Evolutionary conservation across 106 monocot species (phyloP), one percentile per base, ranked within the genome.

Genomic region (Apostasia shenzhenica): DNA sequence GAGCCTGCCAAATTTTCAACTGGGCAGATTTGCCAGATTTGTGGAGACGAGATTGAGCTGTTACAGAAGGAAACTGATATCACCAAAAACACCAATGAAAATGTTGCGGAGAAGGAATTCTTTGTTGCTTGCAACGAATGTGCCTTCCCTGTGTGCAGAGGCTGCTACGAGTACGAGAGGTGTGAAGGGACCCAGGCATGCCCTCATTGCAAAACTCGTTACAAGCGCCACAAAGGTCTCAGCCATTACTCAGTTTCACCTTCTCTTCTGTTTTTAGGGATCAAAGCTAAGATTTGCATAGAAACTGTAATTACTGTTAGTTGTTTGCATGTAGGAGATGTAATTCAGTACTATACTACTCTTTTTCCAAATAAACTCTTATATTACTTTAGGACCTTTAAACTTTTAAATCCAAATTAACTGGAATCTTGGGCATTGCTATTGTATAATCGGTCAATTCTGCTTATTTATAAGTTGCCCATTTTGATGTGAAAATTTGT

Each of bases 41-140:
- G 92, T 42, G 85, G 81, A 44, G 92, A 92, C 65, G 76, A 53
- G 0, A 83, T 92, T 65, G 82, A 92, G 74, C 67, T 68, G 11
- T 47, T 75, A 6, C 62, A 49, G 55, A 73, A 80, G 48, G 79
- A 66, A 52, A 55, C 6, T 55, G 10, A 55, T 2, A 55, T 10
- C 12, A 55, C 12, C 12, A 13, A 55, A 55, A 12, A 55, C 55
- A 7, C 6, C 6, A 13, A 10, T 12, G 55, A 55, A 2, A 55
- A 55, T 55, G 50, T 4, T 50, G 26, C 26, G 26, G 55, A 55
- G 11, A 70, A 79, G 6, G 92, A 88, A 49, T 64, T 57, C 13
- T 92, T 92, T 74, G 92, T 92, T 72, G 92, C 92, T 6, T 92
- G 92, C 82, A 80, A 92, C 57, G 91, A 92, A 56, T 92, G 91